Conservation (phyloP, 768 basidiomycete genomes). For the Tylopilus intermedius region DNA sequence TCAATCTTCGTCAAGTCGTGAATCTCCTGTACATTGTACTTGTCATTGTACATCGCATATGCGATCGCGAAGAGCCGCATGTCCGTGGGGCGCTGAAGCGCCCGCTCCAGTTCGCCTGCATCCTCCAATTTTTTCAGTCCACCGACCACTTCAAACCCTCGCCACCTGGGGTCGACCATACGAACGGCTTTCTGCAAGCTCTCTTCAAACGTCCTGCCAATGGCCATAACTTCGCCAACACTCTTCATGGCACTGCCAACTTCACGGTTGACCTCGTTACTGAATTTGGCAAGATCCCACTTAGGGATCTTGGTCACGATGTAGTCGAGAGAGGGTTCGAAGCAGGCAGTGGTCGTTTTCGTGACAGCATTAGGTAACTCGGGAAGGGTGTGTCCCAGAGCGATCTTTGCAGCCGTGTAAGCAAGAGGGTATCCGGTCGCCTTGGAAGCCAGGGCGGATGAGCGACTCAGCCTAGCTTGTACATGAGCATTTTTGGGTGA, state of each 20-base stretch:
- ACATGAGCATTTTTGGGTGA: neutral
- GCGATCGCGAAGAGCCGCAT: conserved; percentile 96
- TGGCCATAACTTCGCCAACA: conserved; percentile 99
- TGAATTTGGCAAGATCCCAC: conserved; percentile 99
- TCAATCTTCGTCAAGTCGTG: conserved; percentile 98
- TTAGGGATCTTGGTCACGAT: conserved; percentile 99
- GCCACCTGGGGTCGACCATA: conserved; percentile 94
- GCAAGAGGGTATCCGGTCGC: conserved; percentile 98
- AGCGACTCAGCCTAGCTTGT: conserved; percentile 61
- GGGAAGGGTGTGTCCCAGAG: conserved; percentile 93
- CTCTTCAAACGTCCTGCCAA: conserved; percentile 98
- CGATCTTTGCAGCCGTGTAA: conserved; percentile 98
- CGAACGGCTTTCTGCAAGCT: conserved; percentile 97
- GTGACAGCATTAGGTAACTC: conserved; percentile 99
- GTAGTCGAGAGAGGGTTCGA: conserved; percentile 97
- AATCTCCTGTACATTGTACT: conserved; percentile 83
- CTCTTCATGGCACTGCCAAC: conserved; percentile 99
- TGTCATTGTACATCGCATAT: conserved; percentile 93
- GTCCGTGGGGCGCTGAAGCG: conserved; percentile 82
- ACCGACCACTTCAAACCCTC: conserved; percentile 95
- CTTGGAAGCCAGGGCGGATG: conserved; percentile 94
- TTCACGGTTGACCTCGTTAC: conserved; percentile 85
- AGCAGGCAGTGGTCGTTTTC: conserved; percentile 98
- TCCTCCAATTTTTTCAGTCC: conserved; percentile 79
- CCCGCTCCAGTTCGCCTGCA: conserved; percentile 60